Evolutionary conservation across 2,329 filamentous ascomycete genomes (phyloP), one percentile per base, ranked within the genome.

Genomic region (Diaporthe nobilis): DNA sequence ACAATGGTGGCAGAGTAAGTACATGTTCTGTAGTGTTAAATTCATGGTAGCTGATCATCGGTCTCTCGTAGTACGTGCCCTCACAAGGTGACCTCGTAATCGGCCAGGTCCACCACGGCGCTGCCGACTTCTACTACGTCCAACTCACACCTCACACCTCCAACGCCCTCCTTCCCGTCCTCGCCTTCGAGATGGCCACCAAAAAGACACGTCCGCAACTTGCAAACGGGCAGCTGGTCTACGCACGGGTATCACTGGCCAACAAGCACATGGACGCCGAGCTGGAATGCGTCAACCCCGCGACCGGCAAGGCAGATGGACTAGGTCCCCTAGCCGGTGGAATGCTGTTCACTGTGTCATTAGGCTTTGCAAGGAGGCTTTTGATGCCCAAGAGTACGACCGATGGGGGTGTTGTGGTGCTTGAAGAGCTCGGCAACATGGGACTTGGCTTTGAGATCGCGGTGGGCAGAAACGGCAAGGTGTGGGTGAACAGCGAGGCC

Each of bases 371-470:
- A n/a, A 90, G 95, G 73, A 88, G 96, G 72, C 84, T 98, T 77
- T 88, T 98, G 85, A 89, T 91, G 85, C 88, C 90, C 68, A 90
- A 90, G 80, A 89, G 89, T 57, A 87, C 87, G 20, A 88, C 91
- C 71, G 88, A 90, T 71, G 93, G 92, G 22, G 90, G 90, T 31
- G 84, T 98, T 10, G 90, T 92, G 4, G 89, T 98, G 37, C 84
- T 98, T 74, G 94, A 98, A 78, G 94, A 95, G 81, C 86, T 98
- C 20, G 96, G 93, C 4, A 84, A 82, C 4, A 92, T 92, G 75
- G 96, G 95, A 72, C 85, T 98, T 20, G 92, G 94, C 28, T 99
- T 98, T 83, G 97, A 99, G 87, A 94, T 97, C 76, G 96, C 96
- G 0, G 94, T 98, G 12, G 97, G 97, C 25, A 91, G 95, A 81